A percentile compares a stretch with the other conserved stretches of the same genome.
phyloP scores from a whole-genome alignment of 495 filamentous ascomycete species.

The Hyaloscypha bicolor region DNA sequence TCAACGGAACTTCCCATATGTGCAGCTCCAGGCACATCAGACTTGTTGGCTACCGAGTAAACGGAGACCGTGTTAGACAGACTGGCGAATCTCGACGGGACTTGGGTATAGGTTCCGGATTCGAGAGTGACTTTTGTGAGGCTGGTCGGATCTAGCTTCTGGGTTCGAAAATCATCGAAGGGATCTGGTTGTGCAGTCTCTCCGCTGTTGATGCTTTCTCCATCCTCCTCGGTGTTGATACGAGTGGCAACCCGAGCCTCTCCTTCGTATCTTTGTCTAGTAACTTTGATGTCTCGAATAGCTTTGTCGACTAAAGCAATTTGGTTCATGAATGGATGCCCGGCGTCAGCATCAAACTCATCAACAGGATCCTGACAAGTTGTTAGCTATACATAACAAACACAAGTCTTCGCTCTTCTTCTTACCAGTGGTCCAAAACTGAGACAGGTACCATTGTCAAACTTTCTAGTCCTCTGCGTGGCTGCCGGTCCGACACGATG shows the following conservation, averaged over 20 bases:
- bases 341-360: conserved; percentile 12
- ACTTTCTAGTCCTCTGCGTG: conserved; percentile 11
- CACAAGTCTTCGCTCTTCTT: not conserved
- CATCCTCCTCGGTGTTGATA: not conserved
- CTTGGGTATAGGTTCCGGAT: conserved; percentile 11
- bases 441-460: conserved; percentile 28
- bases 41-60: conserved; percentile 18
- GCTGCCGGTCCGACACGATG: conserved; percentile 13
- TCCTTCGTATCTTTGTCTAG: conserved; percentile 10
- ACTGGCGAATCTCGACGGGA: conserved; percentile 16
- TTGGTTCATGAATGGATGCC: conserved; percentile 27
- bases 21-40: conserved; percentile 4
- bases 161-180: conserved; percentile 12
- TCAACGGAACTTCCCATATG: conserved; percentile 12
- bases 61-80: conserved; percentile 9
- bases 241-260: not conserved
- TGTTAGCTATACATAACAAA: conserved; percentile 12
- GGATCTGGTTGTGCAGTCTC: conserved; percentile 1
- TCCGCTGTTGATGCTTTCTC: not conserved
- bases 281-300: conserved; percentile 21
- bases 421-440: conserved; percentile 30
- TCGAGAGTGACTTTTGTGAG: not conserved
- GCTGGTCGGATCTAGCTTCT: not conserved
- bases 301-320: conserved; percentile 21
- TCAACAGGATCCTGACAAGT: conserved; percentile 23